Evolutionary conservation across 805 yeast genomes (phyloP).

Genomic region (Jamesozyma gamospora): DNA sequence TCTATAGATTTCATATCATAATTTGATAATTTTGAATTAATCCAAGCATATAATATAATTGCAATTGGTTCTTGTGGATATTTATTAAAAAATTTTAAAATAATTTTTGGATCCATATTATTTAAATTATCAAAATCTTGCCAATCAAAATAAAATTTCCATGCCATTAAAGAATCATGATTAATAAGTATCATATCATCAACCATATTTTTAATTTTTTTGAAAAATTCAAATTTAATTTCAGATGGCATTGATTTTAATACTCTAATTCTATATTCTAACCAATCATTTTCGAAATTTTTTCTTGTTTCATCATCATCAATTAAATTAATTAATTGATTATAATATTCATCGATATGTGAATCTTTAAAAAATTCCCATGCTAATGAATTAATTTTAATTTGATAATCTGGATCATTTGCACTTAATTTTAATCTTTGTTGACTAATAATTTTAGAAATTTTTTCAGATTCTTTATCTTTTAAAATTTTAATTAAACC

Average conservation of each 20-base stretch:
- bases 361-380: conserved; percentile 43
- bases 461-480: conserved; percentile 33
- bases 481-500: conserved; percentile 35
- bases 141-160: conserved; percentile 72
- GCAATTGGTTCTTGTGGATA: conserved; percentile 59
- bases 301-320: conserved; percentile 55
- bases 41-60: conserved; percentile 49
- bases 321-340: conserved; percentile 44
- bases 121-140: conserved; percentile 43
- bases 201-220: conserved; percentile 44
- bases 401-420: conserved; percentile 33
- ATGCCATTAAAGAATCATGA: conserved; percentile 51
- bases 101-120: conserved; percentile 37
- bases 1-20: conserved; percentile 33
- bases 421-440: conserved; percentile 43
- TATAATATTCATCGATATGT: conserved; percentile 44
- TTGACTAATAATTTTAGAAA: conserved; percentile 35
- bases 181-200: conserved; percentile 66
- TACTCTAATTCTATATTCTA: conserved; percentile 47
- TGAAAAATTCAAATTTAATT: conserved; percentile 31
- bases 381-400: conserved; percentile 30
- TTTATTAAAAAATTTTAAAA: conserved; percentile 42
- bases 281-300: conserved; percentile 45
- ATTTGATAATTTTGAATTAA: conserved; percentile 59
- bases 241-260: conserved; percentile 43